These are phyloP conservation scores for Taphrina wiesneri DNA, from an alignment of 1,139 yeast species.

Conservation along the genomic window DNA sequence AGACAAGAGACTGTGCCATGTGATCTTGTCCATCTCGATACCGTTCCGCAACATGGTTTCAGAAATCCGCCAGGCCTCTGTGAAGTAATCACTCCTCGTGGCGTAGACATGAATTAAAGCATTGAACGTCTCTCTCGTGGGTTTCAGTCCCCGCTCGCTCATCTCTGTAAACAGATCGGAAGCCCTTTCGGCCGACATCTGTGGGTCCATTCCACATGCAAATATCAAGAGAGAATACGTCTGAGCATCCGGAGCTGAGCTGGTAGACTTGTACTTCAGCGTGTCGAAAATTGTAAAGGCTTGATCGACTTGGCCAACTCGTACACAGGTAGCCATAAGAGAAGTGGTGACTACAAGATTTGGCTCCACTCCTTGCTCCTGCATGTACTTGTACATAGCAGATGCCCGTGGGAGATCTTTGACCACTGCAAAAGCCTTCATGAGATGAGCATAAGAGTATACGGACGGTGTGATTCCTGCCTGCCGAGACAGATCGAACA, in stretches of 20 bases:
- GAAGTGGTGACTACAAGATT: constrained; percentile 34
- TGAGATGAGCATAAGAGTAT: constrained; percentile 35
- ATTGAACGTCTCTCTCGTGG: constrained; percentile 33
- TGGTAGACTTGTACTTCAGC: constrained; percentile 27
- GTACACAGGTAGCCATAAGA: constrained; percentile 33
- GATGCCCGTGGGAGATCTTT: constrained; percentile 14
- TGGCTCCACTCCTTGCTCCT: constrained; percentile 31
- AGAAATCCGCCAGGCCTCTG: constrained; percentile 35
- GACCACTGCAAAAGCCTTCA: constrained; percentile 31
- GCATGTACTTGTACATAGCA: constrained; percentile 34
- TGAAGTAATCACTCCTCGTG: constrained; percentile 34
- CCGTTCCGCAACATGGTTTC: constrained; percentile 22
- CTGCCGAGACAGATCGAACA: constrained; percentile 15
- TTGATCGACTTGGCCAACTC: constrained; percentile 13
- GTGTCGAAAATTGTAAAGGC: constrained; percentile 34
- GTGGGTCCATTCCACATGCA: constrained; percentile 29
- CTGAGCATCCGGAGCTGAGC: constrained; percentile 34
- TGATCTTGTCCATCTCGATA: constrained; percentile 24
- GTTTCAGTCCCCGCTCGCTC: constrained; percentile 27
- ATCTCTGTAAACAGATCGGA: constrained; percentile 34
- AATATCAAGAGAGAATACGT: constrained; percentile 35
- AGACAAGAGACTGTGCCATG: constrained; percentile 32
- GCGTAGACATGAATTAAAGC: constrained; percentile 35
- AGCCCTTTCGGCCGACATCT: constrained; percentile 35
- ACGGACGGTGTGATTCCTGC: constrained; percentile 30